These are phyloP conservation scores for Debaryomyces hansenii DNA, from an alignment of 805 yeast genomes.

Conservation along the genomic window DNA sequence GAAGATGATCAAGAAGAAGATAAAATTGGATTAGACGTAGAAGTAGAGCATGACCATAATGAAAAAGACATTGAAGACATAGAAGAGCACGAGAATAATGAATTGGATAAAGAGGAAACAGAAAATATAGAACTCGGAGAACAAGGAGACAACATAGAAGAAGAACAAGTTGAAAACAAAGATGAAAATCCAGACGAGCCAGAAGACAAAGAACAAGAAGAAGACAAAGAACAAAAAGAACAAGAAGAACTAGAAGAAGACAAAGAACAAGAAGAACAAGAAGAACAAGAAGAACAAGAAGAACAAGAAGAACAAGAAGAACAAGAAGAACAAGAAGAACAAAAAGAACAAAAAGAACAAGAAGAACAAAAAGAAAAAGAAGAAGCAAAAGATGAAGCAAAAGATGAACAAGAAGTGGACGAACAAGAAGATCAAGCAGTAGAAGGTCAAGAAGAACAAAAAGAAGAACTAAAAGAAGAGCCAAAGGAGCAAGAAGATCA, in stretches of 20 bases:
- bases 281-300: neutral
- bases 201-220: constrained; percentile 2
- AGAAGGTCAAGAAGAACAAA: neutral
- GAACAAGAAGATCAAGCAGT: constrained; percentile 9
- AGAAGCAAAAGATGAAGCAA: neutral
- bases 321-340: constrained; percentile 2
- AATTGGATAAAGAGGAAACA: neutral
- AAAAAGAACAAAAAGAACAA: constrained; percentile 14
- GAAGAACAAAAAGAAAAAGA: neutral
- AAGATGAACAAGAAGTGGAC: constrained; percentile 11
- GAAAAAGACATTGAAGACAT: too few relatives aligned
- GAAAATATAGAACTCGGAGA: neutral
- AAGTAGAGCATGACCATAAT: neutral
- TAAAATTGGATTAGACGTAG: neutral
- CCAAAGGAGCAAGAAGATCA: constrained; percentile 9
- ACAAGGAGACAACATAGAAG: too few relatives aligned
- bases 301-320: neutral
- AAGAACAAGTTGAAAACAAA: too few relatives aligned
- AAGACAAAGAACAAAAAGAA: neutral
- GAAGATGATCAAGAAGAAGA: neutral
- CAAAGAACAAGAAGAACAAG: too few relatives aligned
- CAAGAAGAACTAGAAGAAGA: constrained; percentile 3
- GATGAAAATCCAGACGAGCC: neutral
- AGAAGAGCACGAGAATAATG: neutral
- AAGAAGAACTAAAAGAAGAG: neutral